Evolutionary conservation across 257 asterid genomes (phyloP).

Genomic region (Solanum boliviense): DNA sequence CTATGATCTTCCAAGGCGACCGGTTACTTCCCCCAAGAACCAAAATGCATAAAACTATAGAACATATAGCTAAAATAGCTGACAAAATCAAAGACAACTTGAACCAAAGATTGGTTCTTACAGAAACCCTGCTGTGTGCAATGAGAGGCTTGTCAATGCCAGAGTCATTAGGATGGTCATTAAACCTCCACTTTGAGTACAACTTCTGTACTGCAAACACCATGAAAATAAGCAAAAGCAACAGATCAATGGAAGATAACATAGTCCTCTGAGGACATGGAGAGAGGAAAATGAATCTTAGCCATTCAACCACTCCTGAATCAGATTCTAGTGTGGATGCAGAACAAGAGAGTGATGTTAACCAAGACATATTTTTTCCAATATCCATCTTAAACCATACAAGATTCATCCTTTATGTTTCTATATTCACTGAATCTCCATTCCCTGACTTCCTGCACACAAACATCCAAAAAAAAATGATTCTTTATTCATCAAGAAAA

Average conservation of each 20-base stretch:
- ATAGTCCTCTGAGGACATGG: constrained; percentile 83
- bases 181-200: constrained; percentile 25
- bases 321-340: constrained; percentile 17
- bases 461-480: neutral
- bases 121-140: constrained; percentile 16
- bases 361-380: constrained; percentile 28
- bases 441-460: neutral
- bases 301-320: constrained; percentile 36
- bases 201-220: constrained; percentile 38
- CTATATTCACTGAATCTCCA: neutral
- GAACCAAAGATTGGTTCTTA: constrained; percentile 37
- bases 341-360: constrained; percentile 66
- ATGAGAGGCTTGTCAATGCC: constrained; percentile 48
- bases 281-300: constrained; percentile 64
- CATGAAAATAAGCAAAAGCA: constrained; percentile 35
- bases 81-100: constrained; percentile 32
- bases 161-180: constrained; percentile 3
- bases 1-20: constrained; percentile 32
- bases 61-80: constrained; percentile 18
- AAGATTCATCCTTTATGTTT: neutral
- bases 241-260: constrained; percentile 33
- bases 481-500: neutral
- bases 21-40: constrained; percentile 11
- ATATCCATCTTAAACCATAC: neutral
- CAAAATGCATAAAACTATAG: constrained; percentile 31